Base-by-base conservation (phyloP, 192 early-diverging fungal genomes). In the Linnemannia schmuckeri region DNA sequence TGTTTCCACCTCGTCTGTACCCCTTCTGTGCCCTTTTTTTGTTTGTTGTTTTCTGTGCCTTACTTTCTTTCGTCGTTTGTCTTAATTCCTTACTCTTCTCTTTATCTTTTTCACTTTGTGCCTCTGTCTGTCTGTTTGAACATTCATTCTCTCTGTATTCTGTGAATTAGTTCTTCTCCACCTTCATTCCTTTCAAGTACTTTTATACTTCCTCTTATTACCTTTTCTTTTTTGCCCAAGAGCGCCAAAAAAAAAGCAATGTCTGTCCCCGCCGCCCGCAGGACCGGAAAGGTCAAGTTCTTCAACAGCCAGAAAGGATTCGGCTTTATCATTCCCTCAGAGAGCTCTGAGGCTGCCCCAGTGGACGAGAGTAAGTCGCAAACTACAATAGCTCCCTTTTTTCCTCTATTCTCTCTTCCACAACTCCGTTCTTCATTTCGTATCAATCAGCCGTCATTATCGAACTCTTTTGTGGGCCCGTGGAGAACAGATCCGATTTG, bases 271-370 rank as follows among this genome's bases (percentile, higher is more conserved):
- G 70, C 47, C 47, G 73, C 84, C 70, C 91, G 92, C 72, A 91
- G 89, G 74, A 90, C 82, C 71, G 94, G 95, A 66, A 87, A 84
- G 66, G 96, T 96, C 88, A 97, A 97, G 93, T 97, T 97, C 88
- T 97, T 97, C 90, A 96, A 95, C 85, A 91, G 92, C 82, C 91
- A 93, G 84, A 97, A 97, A 89, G 96, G 97, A 42, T 98, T 94
- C 82, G 97, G 97, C 1, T 98, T 98, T 89, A 96, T 98, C 71
- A 94, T 98, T 74, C 95, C 95, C 33, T 89, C 90, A 70, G 93
- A 94, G 38, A 83, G 76, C 76, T 89, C 91, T 40, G 89, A 90
- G 49, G 90, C 91, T 9, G 71, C 82, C 37, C 92, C 92, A 63
- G 91, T 94, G 63, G 91, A 91, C 61, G 97, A 97, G 95, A 95